Percentiles rank a stretch among this genome's conserved stretches.
These are phyloP conservation scores for Cicer arietinum DNA, from an alignment of 306 rosid genomes.

Conservation along the genomic window DNA sequence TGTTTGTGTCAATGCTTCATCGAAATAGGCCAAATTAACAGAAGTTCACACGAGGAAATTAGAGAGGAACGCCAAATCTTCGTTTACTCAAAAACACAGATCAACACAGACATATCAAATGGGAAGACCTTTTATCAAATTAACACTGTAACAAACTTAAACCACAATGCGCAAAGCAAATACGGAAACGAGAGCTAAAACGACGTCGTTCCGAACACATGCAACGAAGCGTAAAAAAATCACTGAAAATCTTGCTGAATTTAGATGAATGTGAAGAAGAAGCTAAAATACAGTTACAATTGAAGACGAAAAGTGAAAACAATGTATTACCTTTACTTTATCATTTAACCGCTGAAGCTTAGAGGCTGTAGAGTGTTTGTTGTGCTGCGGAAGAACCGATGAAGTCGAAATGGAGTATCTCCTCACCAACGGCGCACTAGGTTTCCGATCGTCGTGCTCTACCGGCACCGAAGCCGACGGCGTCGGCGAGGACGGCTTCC, in stretches of 20 bases:
- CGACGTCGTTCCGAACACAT: constrained; percentile 2
- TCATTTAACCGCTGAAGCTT: constrained; percentile 79
- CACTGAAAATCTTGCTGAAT: constrained; percentile 11
- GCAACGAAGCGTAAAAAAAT: neutral
- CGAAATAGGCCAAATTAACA: constrained; percentile 2
- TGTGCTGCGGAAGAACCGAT: constrained; percentile 65
- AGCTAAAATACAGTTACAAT: constrained; percentile 2
- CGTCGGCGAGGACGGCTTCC: constrained; percentile 57
- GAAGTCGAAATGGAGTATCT: constrained; percentile 80
- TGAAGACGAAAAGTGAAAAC: constrained; percentile 32
- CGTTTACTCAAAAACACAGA: constrained; percentile 14
- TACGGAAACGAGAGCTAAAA: constrained; percentile 20
- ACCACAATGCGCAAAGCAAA: constrained; percentile 15
- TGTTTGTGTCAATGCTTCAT: neutral
- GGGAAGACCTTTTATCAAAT: constrained; percentile 12
- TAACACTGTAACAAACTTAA: constrained; percentile 31
- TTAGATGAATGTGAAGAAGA: constrained; percentile 27
- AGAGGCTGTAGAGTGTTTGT: constrained; percentile 53
- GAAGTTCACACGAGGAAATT: constrained; percentile 21
- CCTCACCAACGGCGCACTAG: constrained; percentile 64
- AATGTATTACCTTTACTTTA: constrained; percentile 69
- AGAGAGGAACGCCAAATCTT: neutral
- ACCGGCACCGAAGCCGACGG: constrained; percentile 49
- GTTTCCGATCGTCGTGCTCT: constrained; percentile 61
- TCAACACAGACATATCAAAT: constrained; percentile 3